A percentile compares a stretch with the other conserved stretches of the same genome.
Evolutionary conservation across 2,329 filamentous ascomycete species (phyloP).

Genomic region (Geosmithia flava): DNA sequence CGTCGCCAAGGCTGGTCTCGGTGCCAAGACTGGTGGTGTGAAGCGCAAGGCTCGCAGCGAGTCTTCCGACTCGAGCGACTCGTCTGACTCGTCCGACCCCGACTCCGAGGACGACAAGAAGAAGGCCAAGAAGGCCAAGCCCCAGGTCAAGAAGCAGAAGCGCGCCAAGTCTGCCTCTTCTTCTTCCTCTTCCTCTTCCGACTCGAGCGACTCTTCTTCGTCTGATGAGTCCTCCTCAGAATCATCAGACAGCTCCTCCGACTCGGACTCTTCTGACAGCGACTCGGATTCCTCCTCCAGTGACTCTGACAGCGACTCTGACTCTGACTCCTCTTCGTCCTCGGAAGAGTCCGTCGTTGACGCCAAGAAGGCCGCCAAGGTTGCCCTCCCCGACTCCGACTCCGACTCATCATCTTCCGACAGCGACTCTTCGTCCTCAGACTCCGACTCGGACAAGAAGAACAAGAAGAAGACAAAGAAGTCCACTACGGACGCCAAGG

Average conservation of each 20-base stretch:
- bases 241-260: constrained; percentile 13
- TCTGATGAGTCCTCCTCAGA: constrained; percentile 12
- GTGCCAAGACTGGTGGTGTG: constrained; percentile 13
- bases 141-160: constrained; percentile 6
- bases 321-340: constrained; percentile 9
- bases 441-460: constrained; percentile 4
- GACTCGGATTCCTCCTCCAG: constrained; percentile 17
- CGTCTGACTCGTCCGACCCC: constrained; percentile 20
- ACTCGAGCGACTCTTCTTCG: constrained; percentile 8
- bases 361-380: not conserved
- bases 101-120: constrained; percentile 29
- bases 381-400: constrained; percentile 6
- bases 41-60: constrained; percentile 27
- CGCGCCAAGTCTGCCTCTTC: constrained; percentile 7
- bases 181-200: constrained; percentile 11
- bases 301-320: constrained; percentile 17
- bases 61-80: constrained; percentile 10
- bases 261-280: constrained; percentile 13
- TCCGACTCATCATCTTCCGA: constrained; percentile 6
- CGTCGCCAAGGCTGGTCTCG: constrained; percentile 9
- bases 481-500: constrained; percentile 10
- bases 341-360: constrained; percentile 2
- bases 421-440: constrained; percentile 1
- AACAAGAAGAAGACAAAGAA: constrained; percentile 10
- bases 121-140: constrained; percentile 38